Evolutionary conservation across 768 basidiomycete species (phyloP).

Genomic region (Mrakia frigida): DNA sequence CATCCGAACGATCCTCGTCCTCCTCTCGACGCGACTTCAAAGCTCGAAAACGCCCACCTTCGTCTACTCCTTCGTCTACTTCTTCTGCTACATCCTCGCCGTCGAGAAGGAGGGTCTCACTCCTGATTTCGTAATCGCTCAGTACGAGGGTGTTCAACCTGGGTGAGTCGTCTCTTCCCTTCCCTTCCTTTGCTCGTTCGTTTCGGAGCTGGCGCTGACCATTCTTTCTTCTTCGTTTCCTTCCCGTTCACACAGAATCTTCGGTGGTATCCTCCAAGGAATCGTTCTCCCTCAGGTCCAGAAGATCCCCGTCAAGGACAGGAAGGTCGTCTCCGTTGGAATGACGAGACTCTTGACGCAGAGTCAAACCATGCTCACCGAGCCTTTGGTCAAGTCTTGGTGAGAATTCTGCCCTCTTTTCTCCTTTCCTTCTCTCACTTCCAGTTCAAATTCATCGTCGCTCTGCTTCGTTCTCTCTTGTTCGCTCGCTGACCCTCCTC

Average conservation of each 20-base stretch:
- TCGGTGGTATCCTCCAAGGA: conserved; percentile 69
- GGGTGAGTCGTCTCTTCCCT: conserved; percentile 52
- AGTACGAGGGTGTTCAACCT: conserved; percentile 76
- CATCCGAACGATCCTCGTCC: conserved; percentile 64
- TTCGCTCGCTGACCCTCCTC: neutral
- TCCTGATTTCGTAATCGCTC: conserved; percentile 72
- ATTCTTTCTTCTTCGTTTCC: neutral
- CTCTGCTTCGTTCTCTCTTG: conserved; percentile 39
- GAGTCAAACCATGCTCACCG: conserved; percentile 62
- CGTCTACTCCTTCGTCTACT: conserved; percentile 72
- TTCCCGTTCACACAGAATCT: conserved; percentile 53
- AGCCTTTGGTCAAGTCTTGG: conserved; percentile 64
- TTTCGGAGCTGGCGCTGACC: too few species aligned
- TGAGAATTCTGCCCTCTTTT: conserved; percentile 33
- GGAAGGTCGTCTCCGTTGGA: conserved; percentile 78
- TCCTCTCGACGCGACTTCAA: conserved; percentile 79
- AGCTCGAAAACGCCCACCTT: conserved; percentile 83
- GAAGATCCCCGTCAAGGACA: conserved; percentile 72
- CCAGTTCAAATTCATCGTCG: too few species aligned
- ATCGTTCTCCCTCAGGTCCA: conserved; percentile 76
- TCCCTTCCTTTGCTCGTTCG: neutral
- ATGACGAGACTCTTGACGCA: conserved; percentile 71
- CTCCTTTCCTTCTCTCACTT: neutral
- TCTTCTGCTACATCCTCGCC: conserved; percentile 70
- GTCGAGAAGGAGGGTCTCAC: conserved; percentile 65